Percentiles rank a stretch among this genome's conserved stretches.
These are phyloP conservation scores for Pleochaeta shiraiana DNA, from an alignment of 2,329 filamentous ascomycete genomes.

Conservation along the genomic window DNA sequence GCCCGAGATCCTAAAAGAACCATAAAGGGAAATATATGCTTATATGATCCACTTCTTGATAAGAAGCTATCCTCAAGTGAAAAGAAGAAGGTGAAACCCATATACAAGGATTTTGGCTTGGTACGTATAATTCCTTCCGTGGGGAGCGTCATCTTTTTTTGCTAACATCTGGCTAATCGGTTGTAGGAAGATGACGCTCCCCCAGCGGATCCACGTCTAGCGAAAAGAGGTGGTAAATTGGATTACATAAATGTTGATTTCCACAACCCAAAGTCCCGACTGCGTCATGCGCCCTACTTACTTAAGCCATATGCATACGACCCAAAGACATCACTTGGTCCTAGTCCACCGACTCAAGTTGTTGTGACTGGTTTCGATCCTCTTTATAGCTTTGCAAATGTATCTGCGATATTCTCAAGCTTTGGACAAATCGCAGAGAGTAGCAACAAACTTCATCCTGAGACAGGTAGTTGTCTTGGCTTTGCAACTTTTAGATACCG, in stretches of 20 bases:
- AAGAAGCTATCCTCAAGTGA: constrained; percentile 24
- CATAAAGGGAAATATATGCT: constrained; percentile 34
- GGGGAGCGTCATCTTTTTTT: constrained; percentile 39
- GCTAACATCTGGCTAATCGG: constrained; percentile 35
- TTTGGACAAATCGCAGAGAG: constrained; percentile 80
- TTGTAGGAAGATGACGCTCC: constrained; percentile 59
- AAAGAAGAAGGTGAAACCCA: constrained; percentile 35
- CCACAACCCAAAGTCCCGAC: constrained; percentile 47
- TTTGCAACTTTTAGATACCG: constrained; percentile 83
- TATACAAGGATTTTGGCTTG: constrained; percentile 40
- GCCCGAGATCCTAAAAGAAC: constrained; percentile 33
- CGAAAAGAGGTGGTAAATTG: constrained; percentile 36
- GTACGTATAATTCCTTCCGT: constrained; percentile 30
- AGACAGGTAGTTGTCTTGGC: constrained; percentile 82
- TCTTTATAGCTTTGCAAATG: constrained; percentile 55
- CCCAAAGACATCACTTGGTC: constrained; percentile 60
- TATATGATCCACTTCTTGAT: constrained; percentile 30
- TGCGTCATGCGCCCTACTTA: constrained; percentile 54
- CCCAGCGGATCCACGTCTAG: constrained; percentile 64
- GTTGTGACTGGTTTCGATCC: constrained; percentile 96
- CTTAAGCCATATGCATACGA: constrained; percentile 69
- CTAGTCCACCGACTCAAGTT: constrained; percentile 73
- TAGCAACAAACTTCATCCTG: constrained; percentile 86
- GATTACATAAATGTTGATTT: constrained; percentile 47
- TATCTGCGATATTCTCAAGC: constrained; percentile 52